A percentile compares a stretch with the other conserved stretches of the same genome.
Evolutionary conservation across 2,329 filamentous ascomycete species (phyloP).

Genomic region (Monilinia aucupariae): DNA sequence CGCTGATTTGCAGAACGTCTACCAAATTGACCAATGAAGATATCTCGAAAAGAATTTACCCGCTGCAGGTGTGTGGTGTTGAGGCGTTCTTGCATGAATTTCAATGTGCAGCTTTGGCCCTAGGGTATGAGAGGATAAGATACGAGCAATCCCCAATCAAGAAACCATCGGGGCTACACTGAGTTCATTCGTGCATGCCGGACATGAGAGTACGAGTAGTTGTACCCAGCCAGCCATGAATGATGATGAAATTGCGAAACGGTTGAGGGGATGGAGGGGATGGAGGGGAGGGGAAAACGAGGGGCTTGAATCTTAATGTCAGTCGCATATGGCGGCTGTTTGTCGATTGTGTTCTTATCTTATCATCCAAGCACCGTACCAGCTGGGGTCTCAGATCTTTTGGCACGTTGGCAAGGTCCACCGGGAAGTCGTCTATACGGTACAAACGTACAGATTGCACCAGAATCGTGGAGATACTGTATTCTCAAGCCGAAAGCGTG

Average conservation of each 20-base stretch:
- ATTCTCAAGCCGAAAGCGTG: neutral
- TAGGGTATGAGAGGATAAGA: constrained; percentile 10
- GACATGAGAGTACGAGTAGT: neutral
- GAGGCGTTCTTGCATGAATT: constrained; percentile 27
- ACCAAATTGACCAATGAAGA: constrained; percentile 22
- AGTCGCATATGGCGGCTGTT: constrained; percentile 15
- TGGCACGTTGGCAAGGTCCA: constrained; percentile 8
- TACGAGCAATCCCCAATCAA: constrained; percentile 1
- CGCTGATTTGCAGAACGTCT: constrained; percentile 22
- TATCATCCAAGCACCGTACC: constrained; percentile 1
- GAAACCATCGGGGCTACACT: constrained; percentile 8
- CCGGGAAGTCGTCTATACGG: neutral
- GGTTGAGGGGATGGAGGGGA: constrained; percentile 13
- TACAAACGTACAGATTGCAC: neutral
- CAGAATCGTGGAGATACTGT: neutral
- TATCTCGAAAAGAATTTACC: constrained; percentile 6
- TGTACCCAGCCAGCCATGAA: neutral
- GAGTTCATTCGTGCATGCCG: neutral
- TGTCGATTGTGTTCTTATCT: neutral
- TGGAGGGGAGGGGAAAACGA: constrained; percentile 9
- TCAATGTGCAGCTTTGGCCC: constrained; percentile 17
- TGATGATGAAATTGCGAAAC: constrained; percentile 13
- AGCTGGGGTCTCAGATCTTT: constrained; percentile 14
- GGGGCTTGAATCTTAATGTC: neutral
- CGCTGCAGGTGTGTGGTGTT: constrained; percentile 20